Conservation (phyloP, 495 filamentous ascomycete genomes). For the Aspergillus baeticus region DNA sequence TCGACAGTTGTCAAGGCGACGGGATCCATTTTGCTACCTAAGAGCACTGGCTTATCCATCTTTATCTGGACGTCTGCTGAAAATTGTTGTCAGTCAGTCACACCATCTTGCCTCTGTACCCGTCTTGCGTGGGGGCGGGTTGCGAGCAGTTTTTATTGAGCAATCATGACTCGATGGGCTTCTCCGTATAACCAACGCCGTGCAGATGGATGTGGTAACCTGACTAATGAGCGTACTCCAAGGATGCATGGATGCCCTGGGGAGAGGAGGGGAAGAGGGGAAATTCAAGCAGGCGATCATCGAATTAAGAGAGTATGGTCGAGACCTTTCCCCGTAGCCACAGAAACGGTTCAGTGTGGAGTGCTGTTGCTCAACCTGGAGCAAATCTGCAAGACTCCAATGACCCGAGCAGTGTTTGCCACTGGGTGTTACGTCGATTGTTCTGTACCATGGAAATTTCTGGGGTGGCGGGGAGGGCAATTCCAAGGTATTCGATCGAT, state of each 20-base stretch:
- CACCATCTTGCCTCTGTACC: neutral
- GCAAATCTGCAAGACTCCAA: too few relatives aligned
- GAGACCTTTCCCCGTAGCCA: neutral
- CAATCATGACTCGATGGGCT: neutral
- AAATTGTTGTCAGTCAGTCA: too few relatives aligned
- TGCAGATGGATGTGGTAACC: neutral
- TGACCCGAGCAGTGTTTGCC: too few relatives aligned
- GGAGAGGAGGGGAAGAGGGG: neutral
- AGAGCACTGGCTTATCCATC: neutral
- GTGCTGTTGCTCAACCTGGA: neutral
- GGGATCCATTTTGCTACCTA: neutral
- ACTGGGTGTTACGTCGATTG: neutral
- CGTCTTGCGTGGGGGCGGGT: neutral
- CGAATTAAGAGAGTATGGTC: neutral
- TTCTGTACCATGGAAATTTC: neutral
- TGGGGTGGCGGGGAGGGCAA: neutral
- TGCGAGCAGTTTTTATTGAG: neutral
- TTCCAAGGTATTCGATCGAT: neutral
- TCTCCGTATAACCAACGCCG: neutral
- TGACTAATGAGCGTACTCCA: neutral
- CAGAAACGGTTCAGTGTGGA: neutral
- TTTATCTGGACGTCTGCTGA: neutral
- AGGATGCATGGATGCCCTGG: conserved; percentile 12
- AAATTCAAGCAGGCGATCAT: neutral
- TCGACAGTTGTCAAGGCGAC: neutral